phyloP scores from a whole-genome alignment of 2,329 filamentous ascomycete genomes.

The Calonectria hawksworthii region DNA sequence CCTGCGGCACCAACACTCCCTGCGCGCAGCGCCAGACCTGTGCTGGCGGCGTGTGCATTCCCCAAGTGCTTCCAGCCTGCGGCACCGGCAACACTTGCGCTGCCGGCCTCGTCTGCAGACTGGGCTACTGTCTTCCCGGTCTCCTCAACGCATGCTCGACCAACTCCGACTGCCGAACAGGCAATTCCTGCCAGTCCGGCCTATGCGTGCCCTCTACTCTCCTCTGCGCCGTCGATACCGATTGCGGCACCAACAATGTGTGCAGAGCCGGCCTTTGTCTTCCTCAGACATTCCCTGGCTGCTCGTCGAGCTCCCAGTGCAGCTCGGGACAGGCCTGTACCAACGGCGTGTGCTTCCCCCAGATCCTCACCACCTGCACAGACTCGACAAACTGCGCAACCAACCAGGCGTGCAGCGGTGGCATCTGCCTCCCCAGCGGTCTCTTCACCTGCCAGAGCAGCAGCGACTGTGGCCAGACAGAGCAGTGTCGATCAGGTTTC shows the following conservation, averaged over 20 bases:
- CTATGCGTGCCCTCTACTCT: slow-evolving; percentile 19
- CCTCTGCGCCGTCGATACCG: slow-evolving; percentile 7
- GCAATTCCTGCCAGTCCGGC: slow-evolving; percentile 15
- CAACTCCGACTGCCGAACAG: slow-evolving; percentile 10
- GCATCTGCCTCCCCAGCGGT: slow-evolving; percentile 10
- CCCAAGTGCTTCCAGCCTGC: slow-evolving; percentile 18
- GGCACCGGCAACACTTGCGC: not conserved
- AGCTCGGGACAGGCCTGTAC: not conserved
- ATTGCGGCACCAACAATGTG: slow-evolving; percentile 8
- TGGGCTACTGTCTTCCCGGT: slow-evolving; percentile 19
- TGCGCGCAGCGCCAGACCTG: slow-evolving; percentile 13
- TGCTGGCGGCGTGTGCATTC: slow-evolving; percentile 15
- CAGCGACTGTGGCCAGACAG: slow-evolving; percentile 7
- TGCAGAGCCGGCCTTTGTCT: slow-evolving; percentile 17
- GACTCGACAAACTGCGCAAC: not conserved
- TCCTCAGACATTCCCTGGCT: not conserved
- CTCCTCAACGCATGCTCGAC: slow-evolving; percentile 10
- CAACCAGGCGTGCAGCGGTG: not conserved
- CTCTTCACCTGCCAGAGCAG: slow-evolving; percentile 2
- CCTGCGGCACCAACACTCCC: not conserved
- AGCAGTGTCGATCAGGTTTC: not conserved
- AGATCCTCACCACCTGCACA: not conserved
- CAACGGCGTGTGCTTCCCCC: slow-evolving; percentile 9
- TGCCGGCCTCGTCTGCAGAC: slow-evolving; percentile 17
- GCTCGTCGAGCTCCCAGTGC: not conserved